phyloP scores from a whole-genome alignment of 2,329 filamentous ascomycete species.

The Juglanconis oblonga region DNA sequence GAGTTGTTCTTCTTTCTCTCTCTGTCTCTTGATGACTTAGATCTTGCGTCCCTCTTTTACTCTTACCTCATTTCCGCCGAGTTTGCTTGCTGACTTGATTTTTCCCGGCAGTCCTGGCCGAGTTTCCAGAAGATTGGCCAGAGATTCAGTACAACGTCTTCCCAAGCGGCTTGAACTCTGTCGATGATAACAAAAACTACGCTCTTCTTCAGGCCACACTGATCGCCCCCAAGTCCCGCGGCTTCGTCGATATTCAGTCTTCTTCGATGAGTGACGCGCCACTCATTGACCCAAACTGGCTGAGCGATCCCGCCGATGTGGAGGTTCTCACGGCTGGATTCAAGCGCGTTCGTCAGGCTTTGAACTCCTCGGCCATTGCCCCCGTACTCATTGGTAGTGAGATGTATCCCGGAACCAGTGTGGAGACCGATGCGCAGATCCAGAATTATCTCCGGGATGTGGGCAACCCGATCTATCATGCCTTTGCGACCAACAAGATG shows the following conservation, averaged over 20 bases:
- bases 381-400: slow-evolving; percentile 25
- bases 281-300: slow-evolving; percentile 36
- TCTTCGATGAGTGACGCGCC: slow-evolving; percentile 23
- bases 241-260: neutral
- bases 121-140: slow-evolving; percentile 5
- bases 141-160: slow-evolving; percentile 8
- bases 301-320: slow-evolving; percentile 20
- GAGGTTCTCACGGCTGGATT: slow-evolving; percentile 22
- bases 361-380: slow-evolving; percentile 3
- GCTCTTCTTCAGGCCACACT: neutral
- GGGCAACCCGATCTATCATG: slow-evolving; percentile 32
- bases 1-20: too few species aligned
- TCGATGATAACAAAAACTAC: neutral
- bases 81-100: too few species aligned
- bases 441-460: slow-evolving; percentile 23
- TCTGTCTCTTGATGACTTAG: too few species aligned
- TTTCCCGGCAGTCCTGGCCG: neutral
- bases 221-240: neutral
- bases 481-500: slow-evolving; percentile 34
- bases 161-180: neutral
- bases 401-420: slow-evolving; percentile 31
- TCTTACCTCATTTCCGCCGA: too few species aligned
- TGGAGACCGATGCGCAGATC: slow-evolving; percentile 35
- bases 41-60: too few species aligned
- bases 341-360: slow-evolving; percentile 19